Evolutionary conservation across 305 asterid species (phyloP).

Genomic region (Andrographis paniculata): DNA sequence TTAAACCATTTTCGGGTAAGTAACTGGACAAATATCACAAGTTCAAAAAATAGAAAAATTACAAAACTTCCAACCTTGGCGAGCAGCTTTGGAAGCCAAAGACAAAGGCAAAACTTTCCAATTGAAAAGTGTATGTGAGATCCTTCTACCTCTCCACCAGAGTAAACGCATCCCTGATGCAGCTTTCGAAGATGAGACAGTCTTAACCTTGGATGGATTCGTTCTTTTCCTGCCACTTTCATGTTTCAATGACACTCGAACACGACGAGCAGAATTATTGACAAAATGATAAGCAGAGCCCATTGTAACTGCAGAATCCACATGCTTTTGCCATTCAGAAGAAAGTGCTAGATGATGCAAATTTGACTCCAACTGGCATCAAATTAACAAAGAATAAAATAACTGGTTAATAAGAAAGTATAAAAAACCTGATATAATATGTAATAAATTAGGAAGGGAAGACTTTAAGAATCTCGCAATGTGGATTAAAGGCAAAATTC

Average conservation of each 20-base stretch:
- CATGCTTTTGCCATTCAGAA: slow-evolving; percentile 73
- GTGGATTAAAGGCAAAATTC: too few species aligned
- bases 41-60: slow-evolving; percentile 13
- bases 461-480: too few species aligned
- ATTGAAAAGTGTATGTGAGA: slow-evolving; percentile 66
- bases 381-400: slow-evolving; percentile 17
- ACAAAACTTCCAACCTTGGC: slow-evolving; percentile 56
- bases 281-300: slow-evolving; percentile 76
- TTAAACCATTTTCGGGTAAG: slow-evolving; percentile 23
- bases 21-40: slow-evolving; percentile 17
- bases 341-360: slow-evolving; percentile 64
- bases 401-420: slow-evolving; percentile 13
- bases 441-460: not conserved
- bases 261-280: slow-evolving; percentile 37
- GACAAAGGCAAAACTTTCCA: slow-evolving; percentile 78
- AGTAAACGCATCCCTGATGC: slow-evolving; percentile 59
- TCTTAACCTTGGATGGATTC: slow-evolving; percentile 36
- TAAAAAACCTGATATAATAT: slow-evolving; percentile 8
- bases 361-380: slow-evolving; percentile 76
- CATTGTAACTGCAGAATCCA: slow-evolving; percentile 59
- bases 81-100: slow-evolving; percentile 83
- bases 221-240: slow-evolving; percentile 49
- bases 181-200: slow-evolving; percentile 46
- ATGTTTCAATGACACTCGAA: slow-evolving; percentile 43
- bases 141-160: slow-evolving; percentile 98